Conservation (phyloP, 139 green algal genomes). For the Edaphochlamys debaryana region DNA sequence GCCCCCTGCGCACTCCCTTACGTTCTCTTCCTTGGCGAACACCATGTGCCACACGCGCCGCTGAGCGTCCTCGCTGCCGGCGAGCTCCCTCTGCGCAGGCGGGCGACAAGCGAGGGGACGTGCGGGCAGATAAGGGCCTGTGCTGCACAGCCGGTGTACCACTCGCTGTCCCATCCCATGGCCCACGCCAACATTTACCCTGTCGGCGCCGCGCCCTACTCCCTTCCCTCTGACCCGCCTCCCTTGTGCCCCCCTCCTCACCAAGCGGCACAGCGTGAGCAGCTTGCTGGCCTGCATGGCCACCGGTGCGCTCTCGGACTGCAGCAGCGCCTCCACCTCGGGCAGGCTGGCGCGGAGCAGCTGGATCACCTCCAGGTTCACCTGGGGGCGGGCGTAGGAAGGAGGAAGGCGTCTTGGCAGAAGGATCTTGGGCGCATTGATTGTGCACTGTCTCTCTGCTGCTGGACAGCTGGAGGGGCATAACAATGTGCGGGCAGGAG, state of each 20-base stretch:
- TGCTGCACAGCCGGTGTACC: too few relatives aligned
- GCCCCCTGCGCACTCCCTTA: too few relatives aligned
- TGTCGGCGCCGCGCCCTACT: too few relatives aligned
- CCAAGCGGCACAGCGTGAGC: slow-evolving; percentile 78
- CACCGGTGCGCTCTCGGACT: slow-evolving; percentile 9
- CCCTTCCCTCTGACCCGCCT: neutral
- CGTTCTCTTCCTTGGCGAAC: slow-evolving; percentile 78
- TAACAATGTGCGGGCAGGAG: too few relatives aligned
- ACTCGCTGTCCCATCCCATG: too few relatives aligned
- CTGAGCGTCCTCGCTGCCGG: slow-evolving; percentile 6
- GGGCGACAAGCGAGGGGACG: neutral
- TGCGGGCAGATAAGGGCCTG: too few relatives aligned
- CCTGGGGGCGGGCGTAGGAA: neutral
- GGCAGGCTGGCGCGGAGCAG: slow-evolving; percentile 4
- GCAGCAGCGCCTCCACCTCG: slow-evolving; percentile 19
- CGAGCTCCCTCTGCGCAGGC: neutral
- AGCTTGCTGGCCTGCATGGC: slow-evolving; percentile 77
- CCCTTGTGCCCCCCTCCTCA: slow-evolving; percentile 19
- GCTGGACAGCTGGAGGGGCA: too few relatives aligned
- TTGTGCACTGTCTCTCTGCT: too few relatives aligned
- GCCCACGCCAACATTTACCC: too few relatives aligned
- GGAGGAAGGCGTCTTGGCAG: too few relatives aligned
- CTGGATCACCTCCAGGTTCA: slow-evolving; percentile 16
- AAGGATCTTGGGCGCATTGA: too few relatives aligned
- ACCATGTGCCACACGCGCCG: slow-evolving; percentile 88